Evolutionary conservation across 108 stramenopile species (phyloP), one percentile per base, ranked within the genome.

Genomic region (Bacterosira constricta): DNA sequence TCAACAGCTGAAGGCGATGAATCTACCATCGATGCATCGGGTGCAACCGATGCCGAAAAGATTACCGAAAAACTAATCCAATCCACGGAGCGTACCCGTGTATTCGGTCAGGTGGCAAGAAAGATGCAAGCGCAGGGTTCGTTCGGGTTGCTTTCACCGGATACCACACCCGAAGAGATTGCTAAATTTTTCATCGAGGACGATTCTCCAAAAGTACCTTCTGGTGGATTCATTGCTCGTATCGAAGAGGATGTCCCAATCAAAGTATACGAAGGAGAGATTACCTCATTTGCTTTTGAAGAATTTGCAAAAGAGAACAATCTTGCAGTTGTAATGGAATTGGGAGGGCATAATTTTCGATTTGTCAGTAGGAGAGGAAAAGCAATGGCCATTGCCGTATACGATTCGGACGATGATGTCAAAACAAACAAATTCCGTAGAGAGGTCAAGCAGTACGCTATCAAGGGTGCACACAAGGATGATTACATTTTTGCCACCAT

Each of bases 271-370:
- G 61, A 26, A 15, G 69, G 59, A 7, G 65, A 75, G 31, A 35
- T 59, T 42, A 61, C 39, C 30, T 35, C 69, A 8, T 49, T 66
- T 10, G 53, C 79, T 10, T 20, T 83, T 13, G 30, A 77, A 10
- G 78, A 82, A n/a, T 95, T 84, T 79, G 76, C 87, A 17, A 57
- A 67, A 42, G 75, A 77, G 41, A 63, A 88, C 42, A 90, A 90
- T 69, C 56, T 88, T 42, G 77, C 90, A 15, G 54, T 87, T 26
- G 80, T 95, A 25, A 54, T 78, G 9, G 77, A 74, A 23, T 50
- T 95, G 31, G 87, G 87, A 20, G 78, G 85, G 1, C 44, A 83
- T 26, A 95, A 95, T 52, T 92, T 95, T 66, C 64, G 83, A n/a
- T 77, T 68, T n/a, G 83, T 88, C 45, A 77, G 85, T 38, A 79